Evolutionary conservation across 768 basidiomycete species (phyloP).

Genomic region (Serendipita sp.): DNA sequence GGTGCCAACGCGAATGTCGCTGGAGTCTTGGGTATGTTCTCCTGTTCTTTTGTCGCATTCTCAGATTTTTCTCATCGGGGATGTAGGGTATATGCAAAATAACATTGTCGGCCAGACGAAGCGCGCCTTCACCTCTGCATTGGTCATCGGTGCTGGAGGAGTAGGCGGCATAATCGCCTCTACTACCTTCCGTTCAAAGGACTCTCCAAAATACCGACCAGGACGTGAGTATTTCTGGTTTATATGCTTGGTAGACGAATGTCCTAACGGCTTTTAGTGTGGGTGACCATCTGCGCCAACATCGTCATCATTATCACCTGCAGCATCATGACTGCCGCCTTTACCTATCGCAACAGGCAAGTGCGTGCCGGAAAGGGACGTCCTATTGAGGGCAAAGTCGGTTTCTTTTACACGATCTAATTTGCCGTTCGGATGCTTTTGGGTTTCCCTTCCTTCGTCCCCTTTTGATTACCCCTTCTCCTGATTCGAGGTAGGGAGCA

Average conservation of each 20-base stretch:
- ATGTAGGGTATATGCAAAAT: slow-evolving; percentile 11
- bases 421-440: neutral
- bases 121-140: slow-evolving; percentile 13
- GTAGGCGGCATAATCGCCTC: slow-evolving; percentile 15
- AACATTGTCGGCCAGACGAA: slow-evolving; percentile 14
- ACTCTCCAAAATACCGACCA: slow-evolving; percentile 11
- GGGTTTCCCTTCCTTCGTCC: no score
- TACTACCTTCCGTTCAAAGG: slow-evolving; percentile 7
- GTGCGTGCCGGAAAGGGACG: slow-evolving; percentile 7
- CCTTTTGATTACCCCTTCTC: neutral
- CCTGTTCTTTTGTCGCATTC: neutral
- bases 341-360: slow-evolving; percentile 9
- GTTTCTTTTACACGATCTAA: slow-evolving; percentile 15
- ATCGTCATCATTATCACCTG: slow-evolving; percentile 6
- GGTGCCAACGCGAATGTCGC: slow-evolving; percentile 7
- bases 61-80: neutral
- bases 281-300: slow-evolving; percentile 11
- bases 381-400: slow-evolving; percentile 10
- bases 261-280: neutral
- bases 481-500: neutral
- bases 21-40: neutral
- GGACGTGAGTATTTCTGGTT: slow-evolving; percentile 3
- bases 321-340: slow-evolving; percentile 9
- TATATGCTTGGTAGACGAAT: neutral
- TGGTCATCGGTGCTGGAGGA: slow-evolving; percentile 14